Base-by-base conservation (phyloP, 2,329 filamentous ascomycete genomes). In the Fonsecaea erecta region DNA sequence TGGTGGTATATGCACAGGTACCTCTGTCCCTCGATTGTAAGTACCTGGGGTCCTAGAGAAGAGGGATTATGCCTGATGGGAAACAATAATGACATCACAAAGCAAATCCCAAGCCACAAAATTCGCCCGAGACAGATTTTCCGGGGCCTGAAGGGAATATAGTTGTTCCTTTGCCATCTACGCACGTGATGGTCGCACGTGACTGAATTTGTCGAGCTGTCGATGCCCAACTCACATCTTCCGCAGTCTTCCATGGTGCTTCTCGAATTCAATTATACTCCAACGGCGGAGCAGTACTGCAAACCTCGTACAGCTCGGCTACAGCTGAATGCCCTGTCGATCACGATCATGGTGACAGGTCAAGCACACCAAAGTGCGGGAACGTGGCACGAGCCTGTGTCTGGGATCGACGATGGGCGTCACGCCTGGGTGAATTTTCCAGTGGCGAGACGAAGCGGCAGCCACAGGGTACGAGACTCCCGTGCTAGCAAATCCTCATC, bases 321-420 rank as follows among this genome's bases (percentile, higher is more conserved):
- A 26, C 43, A 48, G 18, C 43, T n/a, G 43, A 24, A 8, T 30
- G 43, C 43, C 43, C 43, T 48, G 43, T 48, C 43, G 43, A 48
- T 48, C 43, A n/a, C n/a, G n/a, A n/a, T n/a, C 8, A n/a, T 8
- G 43, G 9, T 48, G 21, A 48, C 18, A 48, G 21, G 43, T 14
- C 18, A 48, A 24, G 8, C 18, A 14, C 43, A 48, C 43, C 18
- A 8, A 48, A 48, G 11, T 11, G 5, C 11, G 8, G 43, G 43
- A 48, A 48, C 43, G 43, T 48, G 43, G 43, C 43, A 24, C 43
- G 18, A 26, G 43, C 43, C 7, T 21, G 21, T 48, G 43, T 48
- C 43, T 26, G 43, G 37, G 43, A 48, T 48, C 43, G 43, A 48
- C 43, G 43, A 48, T 48, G 43, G 43, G 18, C 32, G 32, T 34